A percentile compares a stretch with the other conserved stretches of the same genome.
Evolutionary conservation across 257 asterid genomes (phyloP).

Genomic region (Solanum virginianum): DNA sequence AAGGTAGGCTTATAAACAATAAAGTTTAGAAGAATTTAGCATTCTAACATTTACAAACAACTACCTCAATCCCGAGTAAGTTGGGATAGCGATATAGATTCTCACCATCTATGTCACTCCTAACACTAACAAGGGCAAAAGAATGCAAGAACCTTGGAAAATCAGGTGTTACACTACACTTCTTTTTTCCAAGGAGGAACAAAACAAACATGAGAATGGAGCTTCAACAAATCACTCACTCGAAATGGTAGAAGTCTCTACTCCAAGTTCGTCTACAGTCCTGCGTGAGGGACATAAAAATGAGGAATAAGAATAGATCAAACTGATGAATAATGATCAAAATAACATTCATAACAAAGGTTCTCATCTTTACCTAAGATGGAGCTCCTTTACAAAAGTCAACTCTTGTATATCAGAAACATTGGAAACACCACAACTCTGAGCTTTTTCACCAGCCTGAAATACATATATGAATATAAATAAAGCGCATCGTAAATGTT

Average conservation of each 20-base stretch:
- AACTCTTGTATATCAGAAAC: constrained; percentile 62
- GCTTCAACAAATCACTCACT: constrained; percentile 27
- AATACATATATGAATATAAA: not conserved
- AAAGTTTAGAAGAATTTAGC: not conserved
- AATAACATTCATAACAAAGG: not conserved
- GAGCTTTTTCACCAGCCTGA: constrained; percentile 91
- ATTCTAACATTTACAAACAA: not conserved
- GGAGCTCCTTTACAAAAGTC: constrained; percentile 49
- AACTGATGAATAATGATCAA: not conserved
- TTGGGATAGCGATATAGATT: not conserved
- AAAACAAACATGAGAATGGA: not conserved
- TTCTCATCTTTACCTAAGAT: constrained; percentile 33
- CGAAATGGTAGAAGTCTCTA: constrained; percentile 43
- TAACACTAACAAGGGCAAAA: not conserved
- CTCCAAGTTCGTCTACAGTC: constrained; percentile 66
- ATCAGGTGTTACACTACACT: not conserved
- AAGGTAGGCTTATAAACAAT: not conserved
- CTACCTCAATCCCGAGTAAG: not conserved
- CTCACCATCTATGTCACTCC: not conserved
- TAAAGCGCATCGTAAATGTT: not conserved
- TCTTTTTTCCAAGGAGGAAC: not conserved
- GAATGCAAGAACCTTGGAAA: not conserved
- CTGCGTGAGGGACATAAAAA: constrained; percentile 11
- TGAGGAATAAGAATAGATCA: not conserved
- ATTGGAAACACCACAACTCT: constrained; percentile 61